Conservation (phyloP, 2,329 filamentous ascomycete genomes). For the Alternaria atra region DNA sequence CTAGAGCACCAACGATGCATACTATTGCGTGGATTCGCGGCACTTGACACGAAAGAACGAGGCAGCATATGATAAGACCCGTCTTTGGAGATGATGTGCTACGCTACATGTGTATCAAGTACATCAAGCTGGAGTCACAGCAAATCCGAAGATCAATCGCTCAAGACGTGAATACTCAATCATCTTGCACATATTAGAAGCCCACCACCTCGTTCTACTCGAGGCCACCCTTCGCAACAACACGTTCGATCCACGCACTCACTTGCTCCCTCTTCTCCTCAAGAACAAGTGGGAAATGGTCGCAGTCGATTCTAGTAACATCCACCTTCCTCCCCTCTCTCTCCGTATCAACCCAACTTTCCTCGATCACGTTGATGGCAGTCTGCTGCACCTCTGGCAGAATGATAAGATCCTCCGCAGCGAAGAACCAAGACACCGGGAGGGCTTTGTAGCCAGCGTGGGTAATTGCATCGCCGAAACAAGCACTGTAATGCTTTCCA, state of each 20-base stretch:
- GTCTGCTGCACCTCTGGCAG: constrained; percentile 42
- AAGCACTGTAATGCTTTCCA: constrained; percentile 45
- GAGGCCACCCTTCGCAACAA: constrained; percentile 19
- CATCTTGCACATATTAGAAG: background rate
- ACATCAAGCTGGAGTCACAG: too few species aligned
- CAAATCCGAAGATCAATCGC: too few species aligned
- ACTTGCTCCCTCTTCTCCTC: constrained; percentile 34
- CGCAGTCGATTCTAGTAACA: constrained; percentile 48
- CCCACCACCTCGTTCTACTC: background rate
- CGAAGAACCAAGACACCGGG: constrained; percentile 54
- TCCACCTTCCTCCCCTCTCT: constrained; percentile 51
- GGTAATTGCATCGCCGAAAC: constrained; percentile 49
- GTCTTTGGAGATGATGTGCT: background rate
- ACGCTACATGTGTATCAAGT: too few species aligned
- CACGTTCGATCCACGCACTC: constrained; percentile 34
- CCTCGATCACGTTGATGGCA: constrained; percentile 50
- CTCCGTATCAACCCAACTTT: constrained; percentile 30
- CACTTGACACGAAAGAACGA: background rate
- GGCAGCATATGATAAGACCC: background rate
- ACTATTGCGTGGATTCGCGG: background rate
- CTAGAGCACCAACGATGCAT: background rate
- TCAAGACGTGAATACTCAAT: background rate
- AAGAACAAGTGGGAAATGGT: constrained; percentile 47
- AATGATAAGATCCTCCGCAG: constrained; percentile 50
- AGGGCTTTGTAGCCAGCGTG: constrained; percentile 55